Evolutionary conservation across 2,329 filamentous ascomycete genomes (phyloP), one percentile per base, ranked within the genome.

Genomic region (Epichloe scottii): DNA sequence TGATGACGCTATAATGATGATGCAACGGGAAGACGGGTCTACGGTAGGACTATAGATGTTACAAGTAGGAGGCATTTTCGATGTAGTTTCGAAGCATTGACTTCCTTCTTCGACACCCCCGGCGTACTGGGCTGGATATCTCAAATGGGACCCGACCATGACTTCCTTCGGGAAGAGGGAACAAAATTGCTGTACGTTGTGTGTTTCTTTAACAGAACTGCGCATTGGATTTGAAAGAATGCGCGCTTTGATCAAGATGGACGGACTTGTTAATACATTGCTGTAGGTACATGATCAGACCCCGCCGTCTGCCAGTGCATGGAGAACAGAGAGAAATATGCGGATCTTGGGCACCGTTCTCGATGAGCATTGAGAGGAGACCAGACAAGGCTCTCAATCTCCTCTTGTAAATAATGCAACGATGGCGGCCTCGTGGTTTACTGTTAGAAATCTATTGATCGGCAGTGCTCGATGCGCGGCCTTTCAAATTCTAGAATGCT

Each of bases 121-220:
- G 48, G 39, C 48, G 50, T 49, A 45, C 44, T 34, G 52, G 45
- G 17, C 30, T 34, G 17, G 42, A 46, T 41, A 46, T 49, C 38
- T 54, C 37, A 33, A 54, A 44, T 37, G 45, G 37, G 39, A 35
- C 17, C 43, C 46, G 44, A 43, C 34, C 17, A 48, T 44, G 30
- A 39, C 33, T 38, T 21, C 21, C 15, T 34, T n/a, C 12, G 12
- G 30, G 48, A 38, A 50, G 30, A 12, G 21, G 41, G 4, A 21
- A 23, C 11, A 45, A 23, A 8, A 40, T 23, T 38, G 17, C 35
- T 39, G 33, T 21, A 33, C 8, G 26, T 30, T 30, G 26, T 30
- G 26, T 45, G 23, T 34, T 46, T 50, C 10, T 10, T 40, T 2
- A 12, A 40, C 8, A n/a, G 39, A 45, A 39, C 12, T 30, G 26